A percentile compares a stretch with the other conserved stretches of the same genome.
These are phyloP conservation scores for Phytopythium ostracodes DNA, from an alignment of 352 stramenopile species.

Conservation along the genomic window DNA sequence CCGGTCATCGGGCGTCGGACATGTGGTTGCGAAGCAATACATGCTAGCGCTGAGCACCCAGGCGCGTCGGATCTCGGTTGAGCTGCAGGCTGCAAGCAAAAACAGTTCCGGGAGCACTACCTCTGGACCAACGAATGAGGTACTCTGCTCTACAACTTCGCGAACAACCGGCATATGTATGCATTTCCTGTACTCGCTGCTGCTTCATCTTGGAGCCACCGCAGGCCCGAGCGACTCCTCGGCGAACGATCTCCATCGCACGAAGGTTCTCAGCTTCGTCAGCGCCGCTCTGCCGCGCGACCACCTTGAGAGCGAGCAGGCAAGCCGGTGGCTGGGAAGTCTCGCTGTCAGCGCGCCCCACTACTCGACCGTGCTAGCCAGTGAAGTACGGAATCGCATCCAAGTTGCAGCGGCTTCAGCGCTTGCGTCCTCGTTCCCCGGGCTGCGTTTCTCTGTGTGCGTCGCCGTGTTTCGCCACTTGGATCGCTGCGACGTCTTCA, in stretches of 20 bases:
- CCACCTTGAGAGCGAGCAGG: not conserved
- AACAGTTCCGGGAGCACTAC: not conserved
- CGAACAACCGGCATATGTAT: conserved; percentile 23
- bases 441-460: conserved; percentile 28
- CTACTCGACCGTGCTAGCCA: conserved; percentile 14
- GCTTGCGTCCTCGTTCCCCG: conserved; percentile 29
- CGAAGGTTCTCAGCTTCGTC: not conserved
- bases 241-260: not conserved
- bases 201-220: conserved; percentile 46
- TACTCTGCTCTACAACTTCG: not conserved
- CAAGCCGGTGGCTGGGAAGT: not conserved
- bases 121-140: not conserved
- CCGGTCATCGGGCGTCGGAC: conserved; percentile 17
- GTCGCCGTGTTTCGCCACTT: conserved; percentile 41
- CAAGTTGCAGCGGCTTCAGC: conserved; percentile 26
- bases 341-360: not conserved
- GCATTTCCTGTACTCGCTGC: conserved; percentile 31
- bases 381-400: conserved; percentile 23
- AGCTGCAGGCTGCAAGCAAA: not conserved
- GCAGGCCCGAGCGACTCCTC: not conserved
- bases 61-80: conserved; percentile 4
- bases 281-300: not conserved
- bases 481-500: conserved; percentile 20
- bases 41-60: conserved; percentile 22
- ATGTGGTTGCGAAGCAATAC: conserved; percentile 39